phyloP scores from a whole-genome alignment of 2,329 filamentous ascomycete species.

The Ustilaginoidea virens region DNA sequence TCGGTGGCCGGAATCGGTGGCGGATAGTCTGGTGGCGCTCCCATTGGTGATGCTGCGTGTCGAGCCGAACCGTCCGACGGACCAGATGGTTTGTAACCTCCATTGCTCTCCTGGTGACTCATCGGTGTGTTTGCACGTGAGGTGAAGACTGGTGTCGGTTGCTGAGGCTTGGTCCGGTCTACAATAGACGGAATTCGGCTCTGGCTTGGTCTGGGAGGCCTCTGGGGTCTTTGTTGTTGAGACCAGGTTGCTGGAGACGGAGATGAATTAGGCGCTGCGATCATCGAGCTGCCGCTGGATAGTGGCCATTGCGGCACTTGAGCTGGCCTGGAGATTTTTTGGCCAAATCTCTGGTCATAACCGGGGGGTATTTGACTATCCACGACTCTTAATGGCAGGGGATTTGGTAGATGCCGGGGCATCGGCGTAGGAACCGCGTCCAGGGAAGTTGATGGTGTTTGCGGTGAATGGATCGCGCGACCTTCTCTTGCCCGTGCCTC shows the following conservation, averaged over 20 bases:
- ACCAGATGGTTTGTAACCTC: conserved; percentile 24
- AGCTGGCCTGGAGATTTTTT: conserved; percentile 33
- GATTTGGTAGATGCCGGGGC: conserved; percentile 2
- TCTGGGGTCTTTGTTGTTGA: conserved; percentile 34
- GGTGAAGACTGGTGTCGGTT: conserved; percentile 36
- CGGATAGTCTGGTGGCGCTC: conserved; percentile 45
- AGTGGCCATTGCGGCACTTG: conserved; percentile 41
- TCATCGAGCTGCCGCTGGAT: no score
- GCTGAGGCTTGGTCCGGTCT: conserved; percentile 38
- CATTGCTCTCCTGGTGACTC: conserved; percentile 14
- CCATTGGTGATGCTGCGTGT: conserved; percentile 37
- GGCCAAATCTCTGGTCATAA: conserved; percentile 9
- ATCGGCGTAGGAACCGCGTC: neutral
- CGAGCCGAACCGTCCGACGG: conserved; percentile 32
- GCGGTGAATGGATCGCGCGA: conserved; percentile 8
- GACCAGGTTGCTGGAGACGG: conserved; percentile 36
- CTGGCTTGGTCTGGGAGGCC: conserved; percentile 43
- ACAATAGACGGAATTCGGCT: conserved; percentile 44
- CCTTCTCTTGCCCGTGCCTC: conserved; percentile 18
- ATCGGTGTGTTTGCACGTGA: conserved; percentile 17
- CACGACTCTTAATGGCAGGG: conserved; percentile 6
- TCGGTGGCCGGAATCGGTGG: conserved; percentile 18
- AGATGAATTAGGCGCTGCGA: no score
- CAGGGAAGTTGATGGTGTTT: conserved; percentile 6
- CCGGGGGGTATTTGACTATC: conserved; percentile 8